Evolutionary conservation across 768 basidiomycete genomes (phyloP).

Genomic region (Candolleomyces efflorescens): DNA sequence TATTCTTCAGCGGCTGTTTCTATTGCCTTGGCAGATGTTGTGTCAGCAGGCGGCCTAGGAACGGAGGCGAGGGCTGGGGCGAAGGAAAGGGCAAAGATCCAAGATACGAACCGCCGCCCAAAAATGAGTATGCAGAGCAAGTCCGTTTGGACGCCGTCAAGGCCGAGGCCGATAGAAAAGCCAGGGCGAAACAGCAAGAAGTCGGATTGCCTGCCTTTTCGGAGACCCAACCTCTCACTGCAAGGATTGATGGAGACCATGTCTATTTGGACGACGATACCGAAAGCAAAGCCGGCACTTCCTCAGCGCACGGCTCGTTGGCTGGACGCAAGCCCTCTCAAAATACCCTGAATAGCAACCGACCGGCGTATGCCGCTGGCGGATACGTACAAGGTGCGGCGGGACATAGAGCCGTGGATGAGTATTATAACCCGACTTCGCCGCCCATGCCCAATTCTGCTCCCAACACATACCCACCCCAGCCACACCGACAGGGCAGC

Average conservation of each 20-base stretch:
- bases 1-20: conserved; percentile 91
- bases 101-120: conserved; percentile 14
- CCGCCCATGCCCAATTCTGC: conserved; percentile 13
- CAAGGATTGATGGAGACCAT: conserved; percentile 51
- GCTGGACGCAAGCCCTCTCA: conserved; percentile 18
- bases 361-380: conserved; percentile 31
- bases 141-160: conserved; percentile 82
- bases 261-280: conserved; percentile 51
- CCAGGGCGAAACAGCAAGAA: conserved; percentile 55
- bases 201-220: conserved; percentile 72
- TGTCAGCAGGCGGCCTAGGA: conserved; percentile 47
- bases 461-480: conserved; percentile 39
- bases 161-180: conserved; percentile 82
- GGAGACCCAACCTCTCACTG: conserved; percentile 70
- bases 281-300: conserved; percentile 20
- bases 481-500: conserved; percentile 32
- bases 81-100: conserved; percentile 22
- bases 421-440: conserved; percentile 51
- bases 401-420: conserved; percentile 71
- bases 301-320: conserved; percentile 7
- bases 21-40: conserved; percentile 84
- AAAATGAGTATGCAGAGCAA: conserved; percentile 49
- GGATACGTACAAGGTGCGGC: conserved; percentile 64
- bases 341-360: conserved; percentile 14
- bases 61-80: conserved; percentile 33